phyloP scores from a whole-genome alignment of 108 stramenopile genomes.

The Ochromonas danica region DNA sequence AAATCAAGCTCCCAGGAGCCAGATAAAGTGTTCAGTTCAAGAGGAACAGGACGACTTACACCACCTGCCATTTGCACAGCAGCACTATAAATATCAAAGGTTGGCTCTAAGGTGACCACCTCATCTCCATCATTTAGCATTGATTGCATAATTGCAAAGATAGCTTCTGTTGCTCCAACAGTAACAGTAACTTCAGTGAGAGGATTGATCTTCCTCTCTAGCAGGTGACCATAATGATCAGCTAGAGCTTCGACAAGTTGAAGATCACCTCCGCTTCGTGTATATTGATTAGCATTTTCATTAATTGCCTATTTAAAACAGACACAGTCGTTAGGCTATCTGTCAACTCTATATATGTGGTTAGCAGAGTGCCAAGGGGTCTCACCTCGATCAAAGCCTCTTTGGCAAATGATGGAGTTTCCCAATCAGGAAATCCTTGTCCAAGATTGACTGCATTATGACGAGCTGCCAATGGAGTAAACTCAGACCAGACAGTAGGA shows the following conservation, averaged over 20 bases:
- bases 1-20: slow-evolving; percentile 76
- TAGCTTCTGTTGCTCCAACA: slow-evolving; percentile 86
- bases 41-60: slow-evolving; percentile 36
- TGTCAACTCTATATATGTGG: background rate
- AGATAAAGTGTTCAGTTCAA: slow-evolving; percentile 46
- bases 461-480: background rate
- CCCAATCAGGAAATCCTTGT: slow-evolving; percentile 83
- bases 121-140: slow-evolving; percentile 81
- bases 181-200: slow-evolving; percentile 81
- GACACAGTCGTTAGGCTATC: background rate
- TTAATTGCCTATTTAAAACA: background rate
- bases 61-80: slow-evolving; percentile 40
- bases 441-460: slow-evolving; percentile 40
- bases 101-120: slow-evolving; percentile 93
- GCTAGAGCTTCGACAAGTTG: slow-evolving; percentile 79
- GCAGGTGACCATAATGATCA: slow-evolving; percentile 75
- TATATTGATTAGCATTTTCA: slow-evolving; percentile 72
- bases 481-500: slow-evolving; percentile 26
- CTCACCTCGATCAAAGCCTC: slow-evolving; percentile 58
- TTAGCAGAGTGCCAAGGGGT: background rate
- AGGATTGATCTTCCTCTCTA: slow-evolving; percentile 72
- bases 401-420: slow-evolving; percentile 69
- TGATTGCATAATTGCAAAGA: slow-evolving; percentile 76
- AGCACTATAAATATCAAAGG: slow-evolving; percentile 73
- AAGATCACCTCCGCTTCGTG: slow-evolving; percentile 87